Percentiles rank a stretch among this genome's conserved stretches.
phyloP scores from a whole-genome alignment of 148 eudicot genomes.

The Heliosperma pusillum region DNA sequence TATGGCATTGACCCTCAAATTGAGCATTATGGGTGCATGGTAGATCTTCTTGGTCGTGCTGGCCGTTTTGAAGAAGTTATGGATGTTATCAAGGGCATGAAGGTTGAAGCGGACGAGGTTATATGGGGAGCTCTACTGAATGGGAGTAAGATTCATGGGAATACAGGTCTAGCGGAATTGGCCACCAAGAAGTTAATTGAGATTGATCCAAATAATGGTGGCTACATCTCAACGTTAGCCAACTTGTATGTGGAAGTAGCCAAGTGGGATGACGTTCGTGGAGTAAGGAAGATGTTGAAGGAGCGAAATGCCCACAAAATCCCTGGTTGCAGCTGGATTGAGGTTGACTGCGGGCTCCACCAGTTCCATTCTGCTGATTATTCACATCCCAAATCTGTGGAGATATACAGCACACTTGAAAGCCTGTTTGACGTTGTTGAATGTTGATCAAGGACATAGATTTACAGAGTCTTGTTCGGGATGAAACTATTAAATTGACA shows the following conservation, averaged over 20 bases:
- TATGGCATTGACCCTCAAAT: slow-evolving; percentile 61
- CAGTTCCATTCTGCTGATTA: slow-evolving; percentile 57
- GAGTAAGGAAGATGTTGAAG: slow-evolving; percentile 43
- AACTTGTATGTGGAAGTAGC: slow-evolving; percentile 59
- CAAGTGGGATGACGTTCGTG: slow-evolving; percentile 62
- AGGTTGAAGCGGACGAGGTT: slow-evolving; percentile 60
- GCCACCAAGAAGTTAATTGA: slow-evolving; percentile 51
- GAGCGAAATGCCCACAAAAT: slow-evolving; percentile 52
- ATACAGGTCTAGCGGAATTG: slow-evolving; percentile 58
- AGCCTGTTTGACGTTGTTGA: slow-evolving; percentile 32
- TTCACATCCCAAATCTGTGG: slow-evolving; percentile 59
- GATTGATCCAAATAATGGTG: slow-evolving; percentile 64
- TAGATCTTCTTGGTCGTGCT: slow-evolving; percentile 72
- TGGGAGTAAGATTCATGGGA: slow-evolving; percentile 66
- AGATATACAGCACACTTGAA: slow-evolving; percentile 44
- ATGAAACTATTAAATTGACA: slow-evolving; percentile 18
- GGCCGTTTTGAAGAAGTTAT: slow-evolving; percentile 59
- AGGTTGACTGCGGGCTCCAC: slow-evolving; percentile 57
- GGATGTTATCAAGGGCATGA: slow-evolving; percentile 50
- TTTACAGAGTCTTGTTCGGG: slow-evolving; percentile 8
- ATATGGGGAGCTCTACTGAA: slow-evolving; percentile 81
- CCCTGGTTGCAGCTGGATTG: slow-evolving; percentile 86
- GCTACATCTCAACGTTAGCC: slow-evolving; percentile 62
- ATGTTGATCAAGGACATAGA: slow-evolving; percentile 10
- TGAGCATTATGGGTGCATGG: slow-evolving; percentile 71